Evolutionary conservation across 495 filamentous ascomycete genomes (phyloP).

Genomic region (Aspergillus leporis): DNA sequence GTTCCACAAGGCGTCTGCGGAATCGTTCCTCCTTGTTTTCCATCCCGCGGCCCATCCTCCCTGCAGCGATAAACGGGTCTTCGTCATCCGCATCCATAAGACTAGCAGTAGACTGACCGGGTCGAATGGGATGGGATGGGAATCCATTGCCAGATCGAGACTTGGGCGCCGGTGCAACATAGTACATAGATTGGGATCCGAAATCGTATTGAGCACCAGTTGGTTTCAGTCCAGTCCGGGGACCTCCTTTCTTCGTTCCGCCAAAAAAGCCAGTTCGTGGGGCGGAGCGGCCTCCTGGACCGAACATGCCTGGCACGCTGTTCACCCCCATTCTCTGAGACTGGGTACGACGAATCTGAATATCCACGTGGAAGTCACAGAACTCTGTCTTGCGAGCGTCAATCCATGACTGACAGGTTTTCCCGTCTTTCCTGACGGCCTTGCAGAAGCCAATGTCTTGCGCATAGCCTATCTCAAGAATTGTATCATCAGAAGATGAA

Average conservation of each 20-base stretch:
- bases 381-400: slow-evolving; percentile 84
- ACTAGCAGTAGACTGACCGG: slow-evolving; percentile 54
- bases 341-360: slow-evolving; percentile 70
- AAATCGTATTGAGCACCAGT: slow-evolving; percentile 61
- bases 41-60: slow-evolving; percentile 44
- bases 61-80: slow-evolving; percentile 54
- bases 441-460: slow-evolving; percentile 91
- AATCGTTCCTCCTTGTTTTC: slow-evolving; percentile 64
- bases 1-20: slow-evolving; percentile 65
- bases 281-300: slow-evolving; percentile 45
- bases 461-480: slow-evolving; percentile 85
- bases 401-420: slow-evolving; percentile 79
- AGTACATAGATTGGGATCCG: slow-evolving; percentile 57
- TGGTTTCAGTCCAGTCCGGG: slow-evolving; percentile 39
- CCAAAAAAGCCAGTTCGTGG: slow-evolving; percentile 49
- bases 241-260: slow-evolving; percentile 36
- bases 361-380: slow-evolving; percentile 90
- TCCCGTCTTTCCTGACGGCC: slow-evolving; percentile 77
- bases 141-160: slow-evolving; percentile 22
- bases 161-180: slow-evolving; percentile 48
- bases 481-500: slow-evolving; percentile 77
- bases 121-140: slow-evolving; percentile 23
- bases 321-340: slow-evolving; percentile 80
- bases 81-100: slow-evolving; percentile 70
- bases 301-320: slow-evolving; percentile 49